phyloP scores from a whole-genome alignment of 257 asterid genomes.

The Lantana camara region DNA sequence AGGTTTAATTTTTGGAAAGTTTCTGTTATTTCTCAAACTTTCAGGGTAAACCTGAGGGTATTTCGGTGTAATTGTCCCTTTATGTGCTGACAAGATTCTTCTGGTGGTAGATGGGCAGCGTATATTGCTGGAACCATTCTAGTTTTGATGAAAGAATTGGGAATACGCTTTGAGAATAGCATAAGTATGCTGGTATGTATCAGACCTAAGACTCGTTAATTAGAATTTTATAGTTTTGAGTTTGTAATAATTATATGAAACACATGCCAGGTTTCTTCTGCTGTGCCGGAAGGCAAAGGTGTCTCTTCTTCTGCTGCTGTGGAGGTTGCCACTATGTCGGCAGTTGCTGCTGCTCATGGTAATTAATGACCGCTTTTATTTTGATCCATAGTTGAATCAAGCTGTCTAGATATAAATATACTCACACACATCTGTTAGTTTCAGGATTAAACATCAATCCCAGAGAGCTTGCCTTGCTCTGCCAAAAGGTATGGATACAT shows the following conservation, averaged over 20 bases:
- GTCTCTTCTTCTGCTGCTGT: conserved; percentile 97
- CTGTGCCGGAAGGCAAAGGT: conserved; percentile 99
- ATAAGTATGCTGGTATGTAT: conserved; percentile 77
- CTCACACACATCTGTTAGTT: conserved; percentile 20
- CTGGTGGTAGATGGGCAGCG: conserved; percentile 92
- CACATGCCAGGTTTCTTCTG: conserved; percentile 90
- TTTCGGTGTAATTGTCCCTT: too few relatives aligned
- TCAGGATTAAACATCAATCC: conserved; percentile 80
- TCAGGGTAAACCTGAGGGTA: too few relatives aligned
- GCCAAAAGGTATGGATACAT: conserved; percentile 72
- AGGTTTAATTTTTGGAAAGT: too few relatives aligned
- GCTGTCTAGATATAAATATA: neutral
- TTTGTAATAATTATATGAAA: neutral
- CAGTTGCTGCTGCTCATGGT: conserved; percentile 93
- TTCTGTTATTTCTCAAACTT: too few relatives aligned
- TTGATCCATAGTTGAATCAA: neutral
- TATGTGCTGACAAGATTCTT: too few relatives aligned
- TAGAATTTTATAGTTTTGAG: too few relatives aligned
- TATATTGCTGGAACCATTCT: conserved; percentile 96
- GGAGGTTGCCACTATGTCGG: conserved; percentile 98
- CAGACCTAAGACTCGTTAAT: neutral
- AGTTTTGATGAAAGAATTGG: conserved; percentile 92
- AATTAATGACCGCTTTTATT: conserved; percentile 11
- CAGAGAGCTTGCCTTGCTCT: conserved; percentile 90
- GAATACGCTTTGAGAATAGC: conserved; percentile 74